Evolutionary conservation across 306 rosid genomes (phyloP).

Genomic region (Cicer arietinum): DNA sequence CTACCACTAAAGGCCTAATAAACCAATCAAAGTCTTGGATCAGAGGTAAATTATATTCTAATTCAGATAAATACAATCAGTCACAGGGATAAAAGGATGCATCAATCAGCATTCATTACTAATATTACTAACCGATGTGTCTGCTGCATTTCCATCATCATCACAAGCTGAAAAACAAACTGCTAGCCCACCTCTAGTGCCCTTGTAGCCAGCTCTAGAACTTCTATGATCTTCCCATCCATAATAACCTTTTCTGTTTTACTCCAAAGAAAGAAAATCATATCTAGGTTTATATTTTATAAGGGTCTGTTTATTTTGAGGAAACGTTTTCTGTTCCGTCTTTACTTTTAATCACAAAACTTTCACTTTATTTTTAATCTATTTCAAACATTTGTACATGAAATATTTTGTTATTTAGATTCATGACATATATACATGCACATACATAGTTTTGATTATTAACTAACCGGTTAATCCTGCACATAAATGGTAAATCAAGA

Average conservation of each 20-base stretch:
- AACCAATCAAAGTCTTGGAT: conserved; percentile 15
- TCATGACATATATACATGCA: not conserved
- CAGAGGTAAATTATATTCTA: not conserved
- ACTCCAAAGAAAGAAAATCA: conserved; percentile 16
- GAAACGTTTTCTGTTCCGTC: not conserved
- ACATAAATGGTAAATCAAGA: conserved; percentile 66
- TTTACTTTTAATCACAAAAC: not conserved
- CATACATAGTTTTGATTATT: not conserved
- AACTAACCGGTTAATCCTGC: conserved; percentile 59
- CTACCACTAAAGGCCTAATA: conserved; percentile 57
- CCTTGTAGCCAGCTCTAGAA: conserved; percentile 51
- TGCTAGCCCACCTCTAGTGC: conserved; percentile 60
- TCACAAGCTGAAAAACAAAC: conserved; percentile 59
- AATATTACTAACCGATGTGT: conserved; percentile 53
- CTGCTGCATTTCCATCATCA: conserved; percentile 55
- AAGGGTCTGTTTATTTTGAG: not conserved
- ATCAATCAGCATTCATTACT: not conserved
- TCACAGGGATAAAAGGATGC: conserved; percentile 1
- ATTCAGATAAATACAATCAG: not conserved
- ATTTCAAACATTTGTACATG: not conserved
- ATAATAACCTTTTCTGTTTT: conserved; percentile 51
- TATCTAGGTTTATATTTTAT: not conserved
- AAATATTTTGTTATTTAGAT: not conserved
- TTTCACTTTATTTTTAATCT: not conserved
- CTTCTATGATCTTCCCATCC: conserved; percentile 53